phyloP scores from a whole-genome alignment of 176 grass and related monocot species.

The Alopecurus myosuroides region DNA sequence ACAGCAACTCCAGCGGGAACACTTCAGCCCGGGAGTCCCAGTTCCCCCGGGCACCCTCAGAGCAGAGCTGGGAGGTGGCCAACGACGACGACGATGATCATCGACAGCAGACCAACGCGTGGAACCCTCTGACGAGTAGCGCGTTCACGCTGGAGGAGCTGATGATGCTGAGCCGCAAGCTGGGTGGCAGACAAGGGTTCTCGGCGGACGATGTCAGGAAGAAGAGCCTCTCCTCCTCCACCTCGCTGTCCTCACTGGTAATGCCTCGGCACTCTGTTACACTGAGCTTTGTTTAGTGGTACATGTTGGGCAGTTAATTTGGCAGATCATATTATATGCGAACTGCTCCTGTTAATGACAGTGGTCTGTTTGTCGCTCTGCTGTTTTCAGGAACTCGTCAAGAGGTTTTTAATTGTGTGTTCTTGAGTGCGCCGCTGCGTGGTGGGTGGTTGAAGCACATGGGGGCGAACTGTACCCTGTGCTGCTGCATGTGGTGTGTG shows the following conservation, averaged over 20 bases:
- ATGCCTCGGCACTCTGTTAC: neutral
- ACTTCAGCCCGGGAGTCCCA: conserved; percentile 51
- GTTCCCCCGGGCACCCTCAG: conserved; percentile 52
- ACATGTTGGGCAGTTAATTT: neutral
- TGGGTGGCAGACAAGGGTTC: conserved; percentile 39
- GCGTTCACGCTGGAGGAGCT: conserved; percentile 79
- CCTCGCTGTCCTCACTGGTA: conserved; percentile 43
- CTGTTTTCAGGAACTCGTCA: conserved; percentile 68
- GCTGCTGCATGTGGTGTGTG: conserved; percentile 24
- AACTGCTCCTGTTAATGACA: conserved; percentile 29
- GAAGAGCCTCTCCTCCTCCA: conserved; percentile 20
- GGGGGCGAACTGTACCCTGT: conserved; percentile 25
- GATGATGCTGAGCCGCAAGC: conserved; percentile 69
- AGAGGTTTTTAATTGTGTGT: conserved; percentile 63
- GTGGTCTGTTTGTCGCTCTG: conserved; percentile 19
- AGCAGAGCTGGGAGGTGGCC: conserved; percentile 43
- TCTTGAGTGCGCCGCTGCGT: conserved; percentile 39
- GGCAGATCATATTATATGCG: neutral
- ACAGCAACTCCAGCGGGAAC: conserved; percentile 43
- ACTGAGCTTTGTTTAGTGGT: neutral
- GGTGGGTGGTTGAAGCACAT: conserved; percentile 24
- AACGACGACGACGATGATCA: conserved; percentile 27
- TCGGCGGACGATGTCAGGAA: conserved; percentile 27
- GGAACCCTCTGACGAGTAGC: conserved; percentile 37
- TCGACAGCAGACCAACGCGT: neutral